Evolutionary conservation across 208 protist genomes (phyloP), one percentile per base, ranked within the genome.

Genomic region (Trypanosoma vivax): DNA sequence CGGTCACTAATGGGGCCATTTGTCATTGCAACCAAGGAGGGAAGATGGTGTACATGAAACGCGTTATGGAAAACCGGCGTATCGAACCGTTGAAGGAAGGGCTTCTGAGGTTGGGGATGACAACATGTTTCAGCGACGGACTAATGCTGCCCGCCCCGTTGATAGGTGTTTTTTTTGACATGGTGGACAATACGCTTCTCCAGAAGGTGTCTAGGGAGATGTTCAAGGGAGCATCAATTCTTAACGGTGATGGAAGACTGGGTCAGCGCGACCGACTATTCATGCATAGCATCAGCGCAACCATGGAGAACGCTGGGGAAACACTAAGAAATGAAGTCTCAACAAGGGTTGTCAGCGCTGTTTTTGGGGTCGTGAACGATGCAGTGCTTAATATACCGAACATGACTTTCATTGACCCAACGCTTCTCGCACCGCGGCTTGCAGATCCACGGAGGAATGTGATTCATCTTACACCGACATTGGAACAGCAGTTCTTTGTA

Each of bases 11-110:
- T 13, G 51, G 51, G 1, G 58, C 49, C 31, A 31, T 51, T 1
- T 56, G 48, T 34, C 5, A 27, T 5, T 65, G 58, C 42, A 65
- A 65, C 33, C 40, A 56, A 18, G 58, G 58, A 5, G 58, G 48
- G 5, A 24, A n/a, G 4, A 57, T 30, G 2, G 39, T 50, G 24
- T 65, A 46, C 58, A 56, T 65, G 21, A 65, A 51, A 19, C 2
- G 21, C 2, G 19, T 65, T 28, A 21, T 35, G 5, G 42, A 56
- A 0, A 42, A 34, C 16, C 38, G 30, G 11, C 16, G 28, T 0
- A 5, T 14, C 5, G 31, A 34, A 2, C 9, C n/a, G 2, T 1
- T 56, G 2, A 13, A 0, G 19, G 40, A 49, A 13, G 45, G 45
- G 10, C 4, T 3, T 19, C 18, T 34, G 5, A 19, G 14, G 13